These are phyloP conservation scores for Sugiyamaella lignohabitans DNA, from an alignment of 805 yeast species.

Conservation along the genomic window DNA sequence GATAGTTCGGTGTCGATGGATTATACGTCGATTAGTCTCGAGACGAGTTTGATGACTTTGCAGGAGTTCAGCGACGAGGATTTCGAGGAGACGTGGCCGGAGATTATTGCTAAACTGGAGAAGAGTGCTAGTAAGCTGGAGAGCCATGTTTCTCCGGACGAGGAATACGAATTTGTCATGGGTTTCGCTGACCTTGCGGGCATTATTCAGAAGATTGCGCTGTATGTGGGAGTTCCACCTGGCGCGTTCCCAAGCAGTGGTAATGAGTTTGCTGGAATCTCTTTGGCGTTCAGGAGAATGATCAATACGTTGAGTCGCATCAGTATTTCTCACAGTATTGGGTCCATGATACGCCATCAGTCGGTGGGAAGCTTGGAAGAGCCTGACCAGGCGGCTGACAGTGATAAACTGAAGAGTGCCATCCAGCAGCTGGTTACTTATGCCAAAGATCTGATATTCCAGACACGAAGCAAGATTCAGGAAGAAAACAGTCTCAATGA, in stretches of 20 bases:
- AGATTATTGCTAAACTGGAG: slow-evolving; percentile 11
- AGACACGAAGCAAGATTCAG: neutral
- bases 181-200: slow-evolving; percentile 12
- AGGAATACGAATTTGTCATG: slow-evolving; percentile 1
- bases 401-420: neutral
- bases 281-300: slow-evolving; percentile 17
- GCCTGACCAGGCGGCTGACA: slow-evolving; percentile 3
- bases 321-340: slow-evolving; percentile 17
- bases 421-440: slow-evolving; percentile 5
- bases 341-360: slow-evolving; percentile 11
- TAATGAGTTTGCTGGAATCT: slow-evolving; percentile 12
- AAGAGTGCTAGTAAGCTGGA: neutral
- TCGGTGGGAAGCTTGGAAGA: neutral
- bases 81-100: slow-evolving; percentile 16
- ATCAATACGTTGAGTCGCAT: slow-evolving; percentile 17
- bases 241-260: slow-evolving; percentile 18
- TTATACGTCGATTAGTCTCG: slow-evolving; percentile 6
- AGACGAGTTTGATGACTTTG: slow-evolving; percentile 6
- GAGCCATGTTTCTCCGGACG: slow-evolving; percentile 1
- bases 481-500: neutral
- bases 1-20: slow-evolving; percentile 3
- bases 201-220: slow-evolving; percentile 15
- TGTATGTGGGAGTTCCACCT: slow-evolving; percentile 21
- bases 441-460: slow-evolving; percentile 4
- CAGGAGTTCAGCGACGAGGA: slow-evolving; percentile 7